Evolutionary conservation across 257 asterid genomes (phyloP).

Genomic region (Coffea canephora): DNA sequence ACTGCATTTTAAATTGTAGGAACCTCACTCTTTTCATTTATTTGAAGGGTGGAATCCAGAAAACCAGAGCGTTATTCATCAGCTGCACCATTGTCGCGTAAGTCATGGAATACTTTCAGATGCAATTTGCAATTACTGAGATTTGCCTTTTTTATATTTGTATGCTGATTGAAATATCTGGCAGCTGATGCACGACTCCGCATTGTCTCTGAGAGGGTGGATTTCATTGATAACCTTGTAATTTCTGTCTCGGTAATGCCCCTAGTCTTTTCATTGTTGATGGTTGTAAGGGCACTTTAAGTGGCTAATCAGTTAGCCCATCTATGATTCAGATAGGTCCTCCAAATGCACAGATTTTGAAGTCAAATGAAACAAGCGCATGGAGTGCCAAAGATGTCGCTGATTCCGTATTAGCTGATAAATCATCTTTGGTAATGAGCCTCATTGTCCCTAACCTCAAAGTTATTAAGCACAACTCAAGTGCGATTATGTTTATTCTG

Average conservation of each 20-base stretch:
- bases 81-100: conserved; percentile 98
- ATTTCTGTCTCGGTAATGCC: conserved; percentile 84
- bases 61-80: conserved; percentile 98
- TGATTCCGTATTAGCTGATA: conserved; percentile 85
- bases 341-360: conserved; percentile 72
- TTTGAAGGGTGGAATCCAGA: conserved; percentile 99
- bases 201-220: conserved; percentile 98
- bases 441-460: conserved; percentile 2
- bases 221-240: conserved; percentile 75
- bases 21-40: conserved; percentile 86
- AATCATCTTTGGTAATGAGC: conserved; percentile 80
- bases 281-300: not conserved
- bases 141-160: conserved; percentile 14
- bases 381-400: conserved; percentile 94
- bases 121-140: not conserved
- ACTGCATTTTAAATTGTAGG: conserved; percentile 59
- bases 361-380: conserved; percentile 69
- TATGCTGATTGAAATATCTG: conserved; percentile 26
- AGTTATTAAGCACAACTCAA: not conserved
- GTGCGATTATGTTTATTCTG: not conserved
- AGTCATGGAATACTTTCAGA: conserved; percentile 31
- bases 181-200: conserved; percentile 99
- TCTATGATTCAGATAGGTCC: conserved; percentile 81
- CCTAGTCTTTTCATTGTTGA: conserved; percentile 2
- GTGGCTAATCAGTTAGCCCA: conserved; percentile 22